Evolutionary conservation across 2,329 filamentous ascomycete species (phyloP).

Genomic region (Elsinoe batatas): DNA sequence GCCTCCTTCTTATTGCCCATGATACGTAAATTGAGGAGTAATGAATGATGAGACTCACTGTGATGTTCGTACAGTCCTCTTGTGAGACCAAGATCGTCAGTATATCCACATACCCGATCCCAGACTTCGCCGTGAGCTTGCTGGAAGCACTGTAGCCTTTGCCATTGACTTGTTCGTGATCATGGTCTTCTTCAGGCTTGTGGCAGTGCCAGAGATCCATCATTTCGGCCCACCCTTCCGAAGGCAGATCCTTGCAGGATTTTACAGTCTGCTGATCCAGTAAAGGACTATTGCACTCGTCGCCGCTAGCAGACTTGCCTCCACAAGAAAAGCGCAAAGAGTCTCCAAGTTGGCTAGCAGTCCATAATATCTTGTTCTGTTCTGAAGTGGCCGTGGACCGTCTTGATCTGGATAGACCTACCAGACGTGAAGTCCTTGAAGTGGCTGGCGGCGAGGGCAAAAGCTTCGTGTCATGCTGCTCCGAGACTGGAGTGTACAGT

Average conservation of each 20-base stretch:
- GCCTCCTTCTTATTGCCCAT: slow-evolving; percentile 29
- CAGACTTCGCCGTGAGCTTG: slow-evolving; percentile 54
- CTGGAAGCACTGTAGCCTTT: slow-evolving; percentile 81
- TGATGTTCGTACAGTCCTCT: slow-evolving; percentile 49
- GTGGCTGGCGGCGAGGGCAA: not conserved
- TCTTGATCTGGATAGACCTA: not conserved
- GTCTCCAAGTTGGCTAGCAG: not conserved
- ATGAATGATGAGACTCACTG: slow-evolving; percentile 31
- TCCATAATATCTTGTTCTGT: not conserved
- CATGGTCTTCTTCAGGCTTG: slow-evolving; percentile 55
- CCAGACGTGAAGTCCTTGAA: not conserved
- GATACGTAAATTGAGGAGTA: slow-evolving; percentile 4
- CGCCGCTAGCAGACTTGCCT: not conserved
- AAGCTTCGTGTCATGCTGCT: slow-evolving; percentile 1
- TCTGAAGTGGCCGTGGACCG: not conserved
- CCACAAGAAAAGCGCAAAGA: not conserved
- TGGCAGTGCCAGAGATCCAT: slow-evolving; percentile 99
- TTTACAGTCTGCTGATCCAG: not conserved
- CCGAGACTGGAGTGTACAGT: not conserved
- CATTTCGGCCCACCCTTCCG: slow-evolving; percentile 98
- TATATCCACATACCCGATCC: slow-evolving; percentile 71
- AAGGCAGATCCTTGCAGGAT: slow-evolving; percentile 67
- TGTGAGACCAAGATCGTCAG: slow-evolving; percentile 63
- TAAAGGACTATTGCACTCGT: not conserved
- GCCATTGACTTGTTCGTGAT: slow-evolving; percentile 39